phyloP scores from a whole-genome alignment of 495 filamentous ascomycete species.

The Penicillium samsonianum region DNA sequence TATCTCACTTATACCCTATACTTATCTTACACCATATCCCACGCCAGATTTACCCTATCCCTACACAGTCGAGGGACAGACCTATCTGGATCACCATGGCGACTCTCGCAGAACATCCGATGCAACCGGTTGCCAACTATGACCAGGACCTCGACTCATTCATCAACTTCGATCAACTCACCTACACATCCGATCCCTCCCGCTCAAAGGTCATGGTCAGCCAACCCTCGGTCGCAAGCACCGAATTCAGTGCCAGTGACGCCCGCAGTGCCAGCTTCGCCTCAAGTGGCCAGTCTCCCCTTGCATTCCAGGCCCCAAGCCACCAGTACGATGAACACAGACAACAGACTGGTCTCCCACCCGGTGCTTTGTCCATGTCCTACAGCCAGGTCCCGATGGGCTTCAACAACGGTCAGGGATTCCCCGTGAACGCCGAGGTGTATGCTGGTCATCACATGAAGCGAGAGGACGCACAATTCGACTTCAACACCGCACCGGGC shows the following conservation, averaged over 20 bases:
- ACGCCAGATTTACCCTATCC: background rate
- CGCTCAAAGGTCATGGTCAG: constrained; percentile 43
- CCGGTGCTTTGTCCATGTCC: constrained; percentile 71
- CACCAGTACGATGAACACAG: constrained; percentile 90
- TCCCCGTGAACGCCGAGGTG: constrained; percentile 46
- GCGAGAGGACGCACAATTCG: constrained; percentile 45
- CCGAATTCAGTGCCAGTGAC: constrained; percentile 42
- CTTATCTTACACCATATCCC: background rate
- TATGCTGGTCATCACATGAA: constrained; percentile 53
- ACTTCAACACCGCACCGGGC: constrained; percentile 59
- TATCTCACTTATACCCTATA: constrained; percentile 4
- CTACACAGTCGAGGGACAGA: constrained; percentile 6
- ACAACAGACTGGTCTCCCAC: constrained; percentile 86
- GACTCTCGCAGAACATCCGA: constrained; percentile 45
- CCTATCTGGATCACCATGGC: constrained; percentile 35
- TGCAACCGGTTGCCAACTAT: constrained; percentile 29
- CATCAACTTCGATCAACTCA: constrained; percentile 52
- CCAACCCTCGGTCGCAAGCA: constrained; percentile 41
- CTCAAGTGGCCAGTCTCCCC: constrained; percentile 49
- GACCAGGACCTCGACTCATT: constrained; percentile 54
- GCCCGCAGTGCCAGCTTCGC: constrained; percentile 43
- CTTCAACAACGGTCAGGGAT: constrained; percentile 51
- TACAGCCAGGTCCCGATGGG: constrained; percentile 60
- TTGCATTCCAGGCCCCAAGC: constrained; percentile 73
- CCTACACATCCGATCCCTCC: constrained; percentile 44